Percentiles rank a stretch among this genome's conserved stretches.
phyloP scores from a whole-genome alignment of 2,329 filamentous ascomycete genomes.

The Exophiala bonariae region DNA sequence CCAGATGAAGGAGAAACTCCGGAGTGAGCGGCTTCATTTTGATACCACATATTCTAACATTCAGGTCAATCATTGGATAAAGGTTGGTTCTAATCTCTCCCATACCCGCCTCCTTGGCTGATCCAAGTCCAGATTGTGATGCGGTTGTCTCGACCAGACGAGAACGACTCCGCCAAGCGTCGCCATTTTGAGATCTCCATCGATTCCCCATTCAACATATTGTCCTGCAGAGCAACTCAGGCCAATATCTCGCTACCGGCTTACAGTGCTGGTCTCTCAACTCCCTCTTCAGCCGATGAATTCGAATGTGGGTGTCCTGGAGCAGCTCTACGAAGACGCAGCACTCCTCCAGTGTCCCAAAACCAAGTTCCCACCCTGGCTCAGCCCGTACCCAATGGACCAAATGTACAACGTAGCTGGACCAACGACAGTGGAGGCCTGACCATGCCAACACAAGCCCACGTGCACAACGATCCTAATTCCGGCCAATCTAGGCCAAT shows the following conservation, averaged over 20 bases:
- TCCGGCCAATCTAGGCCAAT: slow-evolving; percentile 67
- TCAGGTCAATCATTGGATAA: slow-evolving; percentile 95
- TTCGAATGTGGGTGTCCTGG: slow-evolving; percentile 68
- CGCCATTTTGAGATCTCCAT: slow-evolving; percentile 96
- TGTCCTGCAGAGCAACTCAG: slow-evolving; percentile 90
- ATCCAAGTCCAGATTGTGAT: slow-evolving; percentile 71
- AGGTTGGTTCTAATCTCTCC: slow-evolving; percentile 56
- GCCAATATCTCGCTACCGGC: slow-evolving; percentile 83
- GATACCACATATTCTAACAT: slow-evolving; percentile 94
- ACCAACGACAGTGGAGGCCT: slow-evolving; percentile 41
- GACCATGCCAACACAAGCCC: slow-evolving; percentile 51
- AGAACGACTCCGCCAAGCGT: slow-evolving; percentile 73
- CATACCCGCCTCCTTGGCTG: not conserved
- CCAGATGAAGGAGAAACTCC: slow-evolving; percentile 74
- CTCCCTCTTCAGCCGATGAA: slow-evolving; percentile 54
- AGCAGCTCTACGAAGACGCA: slow-evolving; percentile 50
- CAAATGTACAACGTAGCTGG: slow-evolving; percentile 36
- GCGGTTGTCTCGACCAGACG: slow-evolving; percentile 81
- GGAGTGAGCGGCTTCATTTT: slow-evolving; percentile 69
- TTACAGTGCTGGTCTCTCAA: slow-evolving; percentile 63
- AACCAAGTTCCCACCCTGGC: slow-evolving; percentile 29
- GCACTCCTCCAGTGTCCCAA: slow-evolving; percentile 27
- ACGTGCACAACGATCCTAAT: slow-evolving; percentile 46
- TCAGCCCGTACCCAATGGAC: slow-evolving; percentile 23
- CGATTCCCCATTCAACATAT: slow-evolving; percentile 89